phyloP scores from a whole-genome alignment of 192 early-diverging fungal species.

The Coemansia sp. region DNA sequence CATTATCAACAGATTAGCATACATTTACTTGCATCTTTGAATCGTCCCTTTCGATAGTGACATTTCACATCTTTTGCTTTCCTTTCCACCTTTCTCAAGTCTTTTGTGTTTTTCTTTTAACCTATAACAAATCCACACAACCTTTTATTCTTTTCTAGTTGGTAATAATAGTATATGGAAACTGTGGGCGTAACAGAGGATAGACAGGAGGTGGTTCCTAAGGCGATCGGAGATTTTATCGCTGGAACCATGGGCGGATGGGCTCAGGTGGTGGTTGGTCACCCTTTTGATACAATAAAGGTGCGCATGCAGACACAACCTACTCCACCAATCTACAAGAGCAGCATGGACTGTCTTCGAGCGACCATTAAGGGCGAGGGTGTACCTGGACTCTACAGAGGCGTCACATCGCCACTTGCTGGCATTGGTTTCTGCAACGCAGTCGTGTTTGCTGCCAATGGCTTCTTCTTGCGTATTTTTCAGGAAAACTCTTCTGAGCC shows the following conservation, averaged over 20 bases:
- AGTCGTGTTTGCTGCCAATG: constrained; percentile 80
- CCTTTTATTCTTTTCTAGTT: constrained; percentile 3
- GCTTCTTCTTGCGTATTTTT: constrained; percentile 60
- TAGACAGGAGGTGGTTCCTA: constrained; percentile 37
- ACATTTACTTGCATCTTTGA: neutral
- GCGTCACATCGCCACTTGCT: constrained; percentile 76
- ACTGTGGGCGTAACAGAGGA: constrained; percentile 25
- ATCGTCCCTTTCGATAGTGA: neutral
- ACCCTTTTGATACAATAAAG: constrained; percentile 88
- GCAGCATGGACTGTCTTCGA: constrained; percentile 79
- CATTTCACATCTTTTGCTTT: constrained; percentile 4
- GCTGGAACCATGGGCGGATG: constrained; percentile 62
- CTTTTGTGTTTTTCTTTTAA: constrained; percentile 4
- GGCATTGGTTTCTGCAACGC: constrained; percentile 86
- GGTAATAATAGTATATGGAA: constrained; percentile 19
- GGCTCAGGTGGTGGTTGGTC: constrained; percentile 69
- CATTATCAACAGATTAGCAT: neutral
- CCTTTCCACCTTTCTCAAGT: neutral
- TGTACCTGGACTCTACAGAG: constrained; percentile 76
- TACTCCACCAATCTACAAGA: constrained; percentile 61
- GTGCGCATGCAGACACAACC: constrained; percentile 72
- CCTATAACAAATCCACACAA: neutral
- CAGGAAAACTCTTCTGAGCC: constrained; percentile 56
- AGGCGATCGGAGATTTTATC: constrained; percentile 44
- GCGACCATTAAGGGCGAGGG: constrained; percentile 80